Evolutionary conservation across 2,329 filamentous ascomycete species (phyloP), one percentile per base, ranked within the genome.

Genomic region (Alternaria sp.): DNA sequence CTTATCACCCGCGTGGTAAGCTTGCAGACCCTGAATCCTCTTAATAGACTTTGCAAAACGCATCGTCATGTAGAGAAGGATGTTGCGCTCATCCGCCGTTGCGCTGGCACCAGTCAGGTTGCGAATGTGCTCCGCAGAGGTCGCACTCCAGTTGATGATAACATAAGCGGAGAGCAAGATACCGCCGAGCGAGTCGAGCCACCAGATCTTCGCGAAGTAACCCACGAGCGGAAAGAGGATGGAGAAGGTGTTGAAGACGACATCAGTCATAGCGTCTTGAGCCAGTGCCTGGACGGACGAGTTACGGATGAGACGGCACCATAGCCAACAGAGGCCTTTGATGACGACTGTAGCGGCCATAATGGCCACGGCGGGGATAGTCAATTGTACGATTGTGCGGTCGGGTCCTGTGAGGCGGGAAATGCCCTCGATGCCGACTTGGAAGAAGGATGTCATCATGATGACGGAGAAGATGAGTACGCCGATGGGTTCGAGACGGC

Each of bases 11-110:
- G 90, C 89, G 73, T 96, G 93, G 77, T 96, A 96, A 2, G 93
- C 93, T 69, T 93, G 90, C 59, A 96, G 82, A 30, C 93, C 93
- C 77, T 96, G 93, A 64, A 96, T 96, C 76, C 93, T 90, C 74
- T 88, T 89, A 75, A 97, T 96, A 12, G 91, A 91, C 69, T 91
- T 93, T 49, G 93, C 93, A 76, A 97, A 97, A 19, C 94, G 91
- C 91, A 97, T 97, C 1, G 93, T 96, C 70, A 97, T 86, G 81
- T 97, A 97, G 1, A 97, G 85, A 21, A 97, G 81, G 50, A 97
- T 88, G 75, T 96, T 97, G 28, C 93, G 87, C 82, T 96, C 90
- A 71, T 95, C 92, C 0, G 92, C 90, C 1, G 89, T 89, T 6
- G 92, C 92, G 0, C 91, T 91, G 70, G 91, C 91, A 17, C 93